A percentile compares a stretch with the other conserved stretches of the same genome.
Evolutionary conservation across 805 yeast species (phyloP).

Genomic region (Ogataea methylovora): DNA sequence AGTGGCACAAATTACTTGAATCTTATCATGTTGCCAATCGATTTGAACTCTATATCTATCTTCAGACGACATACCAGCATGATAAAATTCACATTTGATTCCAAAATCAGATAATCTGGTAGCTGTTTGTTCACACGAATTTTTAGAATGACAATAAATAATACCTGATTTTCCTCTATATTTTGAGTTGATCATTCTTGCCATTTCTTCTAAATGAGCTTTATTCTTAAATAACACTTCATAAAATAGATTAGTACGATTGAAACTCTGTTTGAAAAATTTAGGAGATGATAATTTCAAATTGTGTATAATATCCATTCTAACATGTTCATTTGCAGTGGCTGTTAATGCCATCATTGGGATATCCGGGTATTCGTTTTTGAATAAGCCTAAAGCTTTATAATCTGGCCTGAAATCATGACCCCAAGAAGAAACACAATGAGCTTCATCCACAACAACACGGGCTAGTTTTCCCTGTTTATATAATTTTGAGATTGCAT

Average conservation of each 20-base stretch:
- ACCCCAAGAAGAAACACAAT: constrained; percentile 98
- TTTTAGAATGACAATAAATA: constrained; percentile 87
- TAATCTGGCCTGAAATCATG: constrained; percentile 98
- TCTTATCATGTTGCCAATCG: constrained; percentile 68
- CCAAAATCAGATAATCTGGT: constrained; percentile 51
- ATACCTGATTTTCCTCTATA: constrained; percentile 69
- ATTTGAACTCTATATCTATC: constrained; percentile 67
- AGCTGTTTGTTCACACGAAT: constrained; percentile 79
- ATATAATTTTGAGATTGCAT: constrained; percentile 52
- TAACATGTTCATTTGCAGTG: constrained; percentile 88
- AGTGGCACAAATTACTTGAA: constrained; percentile 89
- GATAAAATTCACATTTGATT: constrained; percentile 68
- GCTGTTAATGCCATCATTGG: constrained; percentile 97
- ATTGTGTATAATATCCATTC: constrained; percentile 78
- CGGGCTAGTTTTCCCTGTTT: constrained; percentile 59
- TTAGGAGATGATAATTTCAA: constrained; percentile 54
- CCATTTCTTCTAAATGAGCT: constrained; percentile 49
- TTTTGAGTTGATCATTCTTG: constrained; percentile 41
- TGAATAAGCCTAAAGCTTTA: constrained; percentile 69
- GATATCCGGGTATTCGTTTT: constrained; percentile 62
- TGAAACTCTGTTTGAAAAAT: constrained; percentile 83
- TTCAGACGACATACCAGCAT: constrained; percentile 88
- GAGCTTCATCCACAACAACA: constrained; percentile 94
- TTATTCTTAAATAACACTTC: constrained; percentile 64
- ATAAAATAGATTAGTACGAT: constrained; percentile 77